phyloP scores from a whole-genome alignment of 2,329 filamentous ascomycete species.

The Hirsutella minnesotensis region DNA sequence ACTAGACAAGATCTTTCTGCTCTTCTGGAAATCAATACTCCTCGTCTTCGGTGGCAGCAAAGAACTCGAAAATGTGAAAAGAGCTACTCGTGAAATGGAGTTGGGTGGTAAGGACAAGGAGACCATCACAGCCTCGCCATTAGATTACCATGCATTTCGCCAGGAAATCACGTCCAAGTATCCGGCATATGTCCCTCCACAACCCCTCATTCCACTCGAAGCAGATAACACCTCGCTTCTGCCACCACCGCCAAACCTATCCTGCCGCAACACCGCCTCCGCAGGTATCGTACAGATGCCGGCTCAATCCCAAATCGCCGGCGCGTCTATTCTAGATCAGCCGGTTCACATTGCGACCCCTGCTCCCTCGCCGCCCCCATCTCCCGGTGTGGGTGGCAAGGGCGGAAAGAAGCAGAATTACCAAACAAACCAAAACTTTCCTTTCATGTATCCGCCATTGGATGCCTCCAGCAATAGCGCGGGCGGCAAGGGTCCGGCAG shows the following conservation, averaged over 20 bases:
- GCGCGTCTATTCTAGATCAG: slow-evolving; percentile 80
- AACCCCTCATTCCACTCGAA: slow-evolving; percentile 71
- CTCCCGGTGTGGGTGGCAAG: slow-evolving; percentile 76
- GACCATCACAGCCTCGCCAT: slow-evolving; percentile 81
- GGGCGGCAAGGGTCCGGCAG: slow-evolving; percentile 77
- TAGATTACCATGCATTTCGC: slow-evolving; percentile 93
- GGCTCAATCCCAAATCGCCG: slow-evolving; percentile 41
- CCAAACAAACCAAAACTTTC: slow-evolving; percentile 97
- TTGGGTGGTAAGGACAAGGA: slow-evolving; percentile 54
- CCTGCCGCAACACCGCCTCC: slow-evolving; percentile 45
- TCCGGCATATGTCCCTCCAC: slow-evolving; percentile 86
- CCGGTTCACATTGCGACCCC: slow-evolving; percentile 98
- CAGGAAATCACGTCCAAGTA: slow-evolving; percentile 98
- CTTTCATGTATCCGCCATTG: slow-evolving; percentile 90
- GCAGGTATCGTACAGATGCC: slow-evolving; percentile 50
- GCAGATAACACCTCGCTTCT: slow-evolving; percentile 84
- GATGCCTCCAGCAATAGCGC: slow-evolving; percentile 81
- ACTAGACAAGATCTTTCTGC: slow-evolving; percentile 50
- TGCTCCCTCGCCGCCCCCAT: slow-evolving; percentile 88
- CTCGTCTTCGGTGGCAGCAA: slow-evolving; percentile 72
- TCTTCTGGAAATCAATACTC: slow-evolving; percentile 87
- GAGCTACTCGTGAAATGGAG: slow-evolving; percentile 50
- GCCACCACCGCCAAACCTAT: slow-evolving; percentile 69
- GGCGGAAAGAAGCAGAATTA: slow-evolving; percentile 98
- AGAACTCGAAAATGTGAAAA: slow-evolving; percentile 64